Base-by-base conservation (phyloP, 768 basidiomycete genomes). In the Asterophora parasitica region DNA sequence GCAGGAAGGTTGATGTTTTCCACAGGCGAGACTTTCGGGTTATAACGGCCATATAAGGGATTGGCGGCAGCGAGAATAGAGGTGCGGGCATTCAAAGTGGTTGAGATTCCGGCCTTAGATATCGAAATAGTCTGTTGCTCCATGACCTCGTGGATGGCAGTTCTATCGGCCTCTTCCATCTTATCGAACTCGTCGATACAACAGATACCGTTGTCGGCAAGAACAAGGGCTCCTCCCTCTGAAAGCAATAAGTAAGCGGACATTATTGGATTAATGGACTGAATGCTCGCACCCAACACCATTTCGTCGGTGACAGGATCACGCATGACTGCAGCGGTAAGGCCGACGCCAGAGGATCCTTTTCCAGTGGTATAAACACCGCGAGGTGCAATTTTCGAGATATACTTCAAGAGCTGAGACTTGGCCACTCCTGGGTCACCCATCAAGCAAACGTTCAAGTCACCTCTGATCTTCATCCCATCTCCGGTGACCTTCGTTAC, bases 131-230 rank as follows among this genome's bases (percentile, higher is more conserved):
- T 99, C 70, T 99, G 96, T 66, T 98, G 96, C 69, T 98, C 95
- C 96, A 99, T 99, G 51, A 99, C 96, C 77, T 99, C 96, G 70
- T 99, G 96, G 52, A 99, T 98, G 11, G 96, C 92, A 2, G 96
- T 98, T 56, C 96, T 77, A 65, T 98, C 96, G 0, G 91, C 66
- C 69, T 99, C 96, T 56, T 98, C 96, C 96, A 99, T 99, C 66
- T 99, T 98, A 73, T 99, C 96, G 62, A 99, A 99, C 64, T 99
- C 96, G 57, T 99, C 96, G 53, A 99, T 99, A 66, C 95, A 98
- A 72, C 94, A 97, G 60, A 99, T 99, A 23, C 96, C 96, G 56
- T 99, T 99, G 66, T 99, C 96, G 9, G 96, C 95, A 39, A 99
- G 80, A 12, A 99, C 96, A 44, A 99, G 81, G n/a, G 96, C 96